phyloP scores from a whole-genome alignment of 108 stramenopile genomes.

The Hondaea fermentalgiana region DNA sequence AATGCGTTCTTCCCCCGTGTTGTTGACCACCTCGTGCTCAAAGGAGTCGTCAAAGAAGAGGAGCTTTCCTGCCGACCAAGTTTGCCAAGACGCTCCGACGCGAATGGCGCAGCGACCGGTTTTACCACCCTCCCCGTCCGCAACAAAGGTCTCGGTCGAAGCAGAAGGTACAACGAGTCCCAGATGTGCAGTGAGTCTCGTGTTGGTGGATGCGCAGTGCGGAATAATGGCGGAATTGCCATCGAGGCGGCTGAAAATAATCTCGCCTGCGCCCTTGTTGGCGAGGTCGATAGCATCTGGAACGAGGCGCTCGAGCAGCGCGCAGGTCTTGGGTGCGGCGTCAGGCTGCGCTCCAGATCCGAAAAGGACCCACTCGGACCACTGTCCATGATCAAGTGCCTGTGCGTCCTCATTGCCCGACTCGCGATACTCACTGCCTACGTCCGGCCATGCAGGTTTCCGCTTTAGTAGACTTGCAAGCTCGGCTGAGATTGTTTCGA shows the following conservation, averaged over 20 bases:
- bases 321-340: not conserved
- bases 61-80: constrained; percentile 58
- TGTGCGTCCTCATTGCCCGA: not conserved
- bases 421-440: not conserved
- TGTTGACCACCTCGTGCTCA: constrained; percentile 68
- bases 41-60: constrained; percentile 72
- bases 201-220: constrained; percentile 63
- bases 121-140: not conserved
- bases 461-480: not conserved
- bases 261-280: constrained; percentile 56
- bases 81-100: constrained; percentile 53
- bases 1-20: constrained; percentile 47
- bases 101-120: constrained; percentile 37
- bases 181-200: constrained; percentile 66
- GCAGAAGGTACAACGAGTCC: constrained; percentile 53
- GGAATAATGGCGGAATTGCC: constrained; percentile 52
- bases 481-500: not conserved
- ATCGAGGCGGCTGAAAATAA: constrained; percentile 63
- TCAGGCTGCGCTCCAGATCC: not conserved
- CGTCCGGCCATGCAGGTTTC: not conserved
- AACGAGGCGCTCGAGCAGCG: not conserved
- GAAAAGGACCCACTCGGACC: not conserved
- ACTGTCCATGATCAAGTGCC: not conserved
- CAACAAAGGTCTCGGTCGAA: not conserved
- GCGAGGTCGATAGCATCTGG: not conserved